Percentiles rank a stretch among this genome's conserved stretches.
phyloP scores from a whole-genome alignment of 2,329 filamentous ascomycete genomes.

The Alternaria dauci region DNA sequence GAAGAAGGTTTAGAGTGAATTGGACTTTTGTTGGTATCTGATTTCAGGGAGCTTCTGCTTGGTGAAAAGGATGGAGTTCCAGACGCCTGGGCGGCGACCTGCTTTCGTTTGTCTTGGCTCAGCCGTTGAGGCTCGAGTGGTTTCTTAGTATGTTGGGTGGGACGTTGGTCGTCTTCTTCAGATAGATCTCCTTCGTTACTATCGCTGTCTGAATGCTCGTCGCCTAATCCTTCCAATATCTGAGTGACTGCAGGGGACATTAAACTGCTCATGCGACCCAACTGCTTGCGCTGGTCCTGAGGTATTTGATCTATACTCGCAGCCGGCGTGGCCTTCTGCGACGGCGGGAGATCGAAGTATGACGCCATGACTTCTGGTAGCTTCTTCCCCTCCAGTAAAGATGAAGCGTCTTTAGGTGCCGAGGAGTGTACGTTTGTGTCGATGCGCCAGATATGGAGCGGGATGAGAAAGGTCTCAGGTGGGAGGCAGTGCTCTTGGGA shows the following conservation, averaged over 20 bases:
- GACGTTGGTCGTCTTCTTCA: conserved; percentile 18
- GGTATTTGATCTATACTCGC: conserved; percentile 20
- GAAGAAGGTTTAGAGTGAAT: conserved; percentile 17
- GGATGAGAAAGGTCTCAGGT: conserved; percentile 7
- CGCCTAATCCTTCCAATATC: conserved; percentile 38
- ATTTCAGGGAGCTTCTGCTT: conserved; percentile 21
- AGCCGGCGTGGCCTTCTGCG: conserved; percentile 27
- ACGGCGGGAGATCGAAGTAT: conserved; percentile 44
- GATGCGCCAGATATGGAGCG: conserved; percentile 18
- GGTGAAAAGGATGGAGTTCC: conserved; percentile 22
- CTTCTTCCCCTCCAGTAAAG: conserved; percentile 5
- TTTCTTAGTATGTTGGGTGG: conserved; percentile 17
- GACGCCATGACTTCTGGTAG: conserved; percentile 38
- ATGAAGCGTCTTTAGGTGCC: conserved; percentile 3
- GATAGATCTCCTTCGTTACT: conserved; percentile 32
- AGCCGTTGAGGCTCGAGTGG: conserved; percentile 12
- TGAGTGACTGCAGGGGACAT: conserved; percentile 43
- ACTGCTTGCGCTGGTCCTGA: conserved; percentile 25
- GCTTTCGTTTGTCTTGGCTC: conserved; percentile 17
- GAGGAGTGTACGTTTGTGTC: conserved; percentile 4
- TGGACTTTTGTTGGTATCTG: conserved; percentile 21
- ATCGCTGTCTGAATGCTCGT: conserved; percentile 39
- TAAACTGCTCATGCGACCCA: conserved; percentile 28
- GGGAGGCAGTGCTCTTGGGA: conserved; percentile 24
- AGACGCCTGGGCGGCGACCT: conserved; percentile 11